Evolutionary conservation across 2,329 filamentous ascomycete species (phyloP), one percentile per base, ranked within the genome.

Genomic region (Cladosporium sp.): DNA sequence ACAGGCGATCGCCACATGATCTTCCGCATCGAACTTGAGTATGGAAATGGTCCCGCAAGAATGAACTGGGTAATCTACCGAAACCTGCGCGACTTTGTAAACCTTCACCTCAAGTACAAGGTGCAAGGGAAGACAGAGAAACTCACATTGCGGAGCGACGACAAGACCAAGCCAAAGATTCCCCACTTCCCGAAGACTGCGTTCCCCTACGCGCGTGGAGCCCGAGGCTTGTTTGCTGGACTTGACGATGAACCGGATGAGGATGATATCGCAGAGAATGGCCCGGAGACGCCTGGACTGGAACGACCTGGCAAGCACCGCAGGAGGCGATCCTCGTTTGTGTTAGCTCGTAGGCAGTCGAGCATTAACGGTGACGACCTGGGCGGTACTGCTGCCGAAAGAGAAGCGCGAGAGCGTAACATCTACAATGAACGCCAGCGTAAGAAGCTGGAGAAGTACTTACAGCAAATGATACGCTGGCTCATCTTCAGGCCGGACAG

Each of bases 21-120:
- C 10, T 97, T 98, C 77, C 90, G 89, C 53, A 93, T 99, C 64
- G 92, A 97, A 71, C 83, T 99, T 18, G 95, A 99, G 76, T 99
- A 99, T 76, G 95, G 95, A 16, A 98, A 91, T 75, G 96, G 95
- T 0, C 87, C 95, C 64, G 97, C 94, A 63, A 87, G 95, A 65
- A 98, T 99, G 96, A 92, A 91, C 75, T 99, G 95, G 95, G 89
- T 91, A 21, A 91, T 99, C 66, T 89, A 92, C 72, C 87, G 95
- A 63, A 93, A 92, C 11, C 86, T 98, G 46, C 85, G 88, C 71
- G 95, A 99, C 75, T 97, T 99, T 71, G 88, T 92, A 71, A 96
- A 97, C 72, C 82, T 99, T 39, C 95, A 99, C 78, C 83, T 93
- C 73, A 93, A 96, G 72, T 99, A 98, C 84, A 96, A 95, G 76